Conservation (phyloP, 2,329 filamentous ascomycete species). For the Domatiomyces catenatus region DNA sequence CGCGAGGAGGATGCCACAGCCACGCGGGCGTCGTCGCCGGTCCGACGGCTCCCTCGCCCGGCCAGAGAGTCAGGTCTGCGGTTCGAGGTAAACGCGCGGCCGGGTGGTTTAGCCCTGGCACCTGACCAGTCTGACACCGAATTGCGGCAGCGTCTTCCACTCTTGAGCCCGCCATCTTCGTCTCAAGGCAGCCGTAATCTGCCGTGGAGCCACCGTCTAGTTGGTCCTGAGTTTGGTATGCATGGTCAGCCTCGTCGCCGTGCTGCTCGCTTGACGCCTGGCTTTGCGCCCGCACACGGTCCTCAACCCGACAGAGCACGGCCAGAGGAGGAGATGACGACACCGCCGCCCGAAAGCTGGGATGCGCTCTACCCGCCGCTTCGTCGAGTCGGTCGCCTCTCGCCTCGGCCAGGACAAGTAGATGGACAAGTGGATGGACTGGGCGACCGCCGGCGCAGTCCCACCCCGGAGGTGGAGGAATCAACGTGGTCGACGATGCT, state of each 20-base stretch:
- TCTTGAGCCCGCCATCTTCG: background rate
- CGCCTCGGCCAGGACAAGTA: slow-evolving; percentile 20
- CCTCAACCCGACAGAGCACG: slow-evolving; percentile 3
- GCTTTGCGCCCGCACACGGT: slow-evolving; percentile 29
- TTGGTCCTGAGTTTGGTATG: background rate
- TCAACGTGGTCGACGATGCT: slow-evolving; percentile 66
- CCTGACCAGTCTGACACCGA: slow-evolving; percentile 7
- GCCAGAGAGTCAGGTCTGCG: slow-evolving; percentile 23
- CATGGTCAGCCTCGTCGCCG: background rate
- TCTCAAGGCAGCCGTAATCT: background rate
- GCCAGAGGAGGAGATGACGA: slow-evolving; percentile 3
- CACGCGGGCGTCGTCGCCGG: slow-evolving; percentile 13
- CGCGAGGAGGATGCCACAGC: slow-evolving; percentile 1
- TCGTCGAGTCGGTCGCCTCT: slow-evolving; percentile 23
- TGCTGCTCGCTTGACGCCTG: slow-evolving; percentile 20
- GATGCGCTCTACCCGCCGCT: slow-evolving; percentile 13
- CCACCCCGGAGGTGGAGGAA: slow-evolving; percentile 45
- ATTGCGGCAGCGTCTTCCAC: slow-evolving; percentile 1
- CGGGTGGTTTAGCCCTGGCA: slow-evolving; percentile 2
- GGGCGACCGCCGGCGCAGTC: slow-evolving; percentile 68
- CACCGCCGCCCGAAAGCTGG: slow-evolving; percentile 9
- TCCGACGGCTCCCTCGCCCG: slow-evolving; percentile 22
- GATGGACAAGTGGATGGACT: slow-evolving; percentile 63
- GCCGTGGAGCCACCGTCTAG: background rate
- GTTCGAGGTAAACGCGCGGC: slow-evolving; percentile 16